These are phyloP conservation scores for Leptographium flavum DNA, from an alignment of 2,329 filamentous ascomycete species.

Conservation along the genomic window DNA sequence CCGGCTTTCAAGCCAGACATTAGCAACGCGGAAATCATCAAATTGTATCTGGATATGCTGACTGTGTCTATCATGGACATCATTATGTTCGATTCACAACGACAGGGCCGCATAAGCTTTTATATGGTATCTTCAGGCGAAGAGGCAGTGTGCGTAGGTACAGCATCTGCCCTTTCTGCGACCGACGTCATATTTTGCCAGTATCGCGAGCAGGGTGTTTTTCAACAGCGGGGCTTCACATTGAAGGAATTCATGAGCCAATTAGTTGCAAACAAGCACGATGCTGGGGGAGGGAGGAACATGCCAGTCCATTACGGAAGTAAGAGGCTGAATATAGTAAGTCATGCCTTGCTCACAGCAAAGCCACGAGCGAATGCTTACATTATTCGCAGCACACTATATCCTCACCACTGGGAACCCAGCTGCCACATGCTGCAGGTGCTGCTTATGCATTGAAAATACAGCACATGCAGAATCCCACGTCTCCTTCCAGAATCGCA, in stretches of 20 bases:
- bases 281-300: slow-evolving; percentile 70
- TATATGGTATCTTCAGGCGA: slow-evolving; percentile 96
- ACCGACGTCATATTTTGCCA: slow-evolving; percentile 87
- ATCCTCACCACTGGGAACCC: slow-evolving; percentile 62
- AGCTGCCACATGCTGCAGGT: slow-evolving; percentile 66
- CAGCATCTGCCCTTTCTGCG: slow-evolving; percentile 67
- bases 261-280: slow-evolving; percentile 74
- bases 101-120: slow-evolving; percentile 86
- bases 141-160: slow-evolving; percentile 86
- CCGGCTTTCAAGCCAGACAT: slow-evolving; percentile 54
- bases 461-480: slow-evolving; percentile 51
- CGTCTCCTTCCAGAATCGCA: slow-evolving; percentile 44
- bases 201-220: slow-evolving; percentile 86
- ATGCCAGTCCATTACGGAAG: slow-evolving; percentile 98
- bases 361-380: background rate
- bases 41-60: slow-evolving; percentile 52
- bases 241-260: slow-evolving; percentile 90
- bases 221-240: slow-evolving; percentile 76
- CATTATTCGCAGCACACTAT: slow-evolving; percentile 47
- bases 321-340: slow-evolving; percentile 66
- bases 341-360: slow-evolving; percentile 14
- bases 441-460: slow-evolving; percentile 69
- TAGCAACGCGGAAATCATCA: slow-evolving; percentile 43
- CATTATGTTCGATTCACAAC: slow-evolving; percentile 95
- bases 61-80: slow-evolving; percentile 76